phyloP scores from a whole-genome alignment of 768 basidiomycete species.

The Chlorophyllum brunneum region DNA sequence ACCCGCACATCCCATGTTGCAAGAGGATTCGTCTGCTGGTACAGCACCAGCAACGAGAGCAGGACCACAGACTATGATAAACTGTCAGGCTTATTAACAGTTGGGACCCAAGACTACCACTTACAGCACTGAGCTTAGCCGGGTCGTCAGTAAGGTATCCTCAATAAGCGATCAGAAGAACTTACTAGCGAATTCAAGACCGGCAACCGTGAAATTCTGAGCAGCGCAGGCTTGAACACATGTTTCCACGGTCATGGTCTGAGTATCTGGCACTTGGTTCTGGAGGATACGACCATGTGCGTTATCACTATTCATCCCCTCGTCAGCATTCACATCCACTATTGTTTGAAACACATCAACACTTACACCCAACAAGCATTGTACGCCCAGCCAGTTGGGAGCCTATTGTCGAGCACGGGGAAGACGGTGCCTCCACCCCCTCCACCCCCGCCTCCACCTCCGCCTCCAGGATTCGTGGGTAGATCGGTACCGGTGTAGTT shows the following conservation, averaged over 20 bases:
- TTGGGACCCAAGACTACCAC: conserved; percentile 17
- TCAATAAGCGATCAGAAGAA: conserved; percentile 11
- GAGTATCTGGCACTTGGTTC: conserved; percentile 20
- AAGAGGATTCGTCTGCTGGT: conserved; percentile 42
- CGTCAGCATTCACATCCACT: background rate
- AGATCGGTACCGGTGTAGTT: conserved; percentile 63
- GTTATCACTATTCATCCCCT: conserved; percentile 41
- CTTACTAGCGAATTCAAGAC: conserved; percentile 61
- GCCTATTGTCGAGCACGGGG: conserved; percentile 47
- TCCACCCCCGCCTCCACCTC: conserved; percentile 35
- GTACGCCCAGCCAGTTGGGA: conserved; percentile 57
- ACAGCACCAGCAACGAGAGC: conserved; percentile 59
- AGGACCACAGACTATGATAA: conserved; percentile 62
- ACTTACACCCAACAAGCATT: conserved; percentile 63
- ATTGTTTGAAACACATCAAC: background rate
- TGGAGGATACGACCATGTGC: conserved; percentile 59
- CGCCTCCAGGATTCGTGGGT: conserved; percentile 30
- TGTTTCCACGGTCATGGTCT: conserved; percentile 48
- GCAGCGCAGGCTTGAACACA: conserved; percentile 60
- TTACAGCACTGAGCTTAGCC: conserved; percentile 40
- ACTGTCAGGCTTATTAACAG: too few species aligned
- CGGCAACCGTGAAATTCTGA: conserved; percentile 63
- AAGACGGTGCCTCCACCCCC: conserved; percentile 25
- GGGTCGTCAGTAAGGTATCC: background rate
- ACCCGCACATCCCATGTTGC: conserved; percentile 75